Conservation (phyloP, 805 yeast genomes). For the Candida suzukii region DNA sequence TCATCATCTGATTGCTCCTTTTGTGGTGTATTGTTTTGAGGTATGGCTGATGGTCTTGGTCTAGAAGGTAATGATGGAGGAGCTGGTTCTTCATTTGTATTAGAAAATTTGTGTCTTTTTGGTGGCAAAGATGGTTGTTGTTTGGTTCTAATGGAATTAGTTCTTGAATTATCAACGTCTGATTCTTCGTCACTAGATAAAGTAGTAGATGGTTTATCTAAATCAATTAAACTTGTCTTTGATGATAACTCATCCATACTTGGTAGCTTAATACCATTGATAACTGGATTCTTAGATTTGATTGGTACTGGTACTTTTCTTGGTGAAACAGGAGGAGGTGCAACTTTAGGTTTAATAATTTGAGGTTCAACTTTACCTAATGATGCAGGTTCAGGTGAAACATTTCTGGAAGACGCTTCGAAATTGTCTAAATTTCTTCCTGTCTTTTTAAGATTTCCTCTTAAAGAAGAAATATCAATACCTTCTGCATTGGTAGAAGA, state of each 20-base stretch:
- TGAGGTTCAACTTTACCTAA: neutral
- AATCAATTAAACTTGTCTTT: neutral
- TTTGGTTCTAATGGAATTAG: neutral
- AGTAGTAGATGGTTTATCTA: neutral
- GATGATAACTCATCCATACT: conserved; percentile 1
- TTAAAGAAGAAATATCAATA: conserved; percentile 8
- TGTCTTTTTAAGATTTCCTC: conserved; percentile 10
- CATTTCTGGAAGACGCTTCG: conserved; percentile 1
- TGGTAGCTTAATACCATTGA: conserved; percentile 4
- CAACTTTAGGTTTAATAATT: conserved; percentile 1
- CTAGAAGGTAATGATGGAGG: neutral
- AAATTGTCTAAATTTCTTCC: conserved; percentile 4
- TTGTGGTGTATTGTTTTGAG: neutral
- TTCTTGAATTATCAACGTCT: neutral
- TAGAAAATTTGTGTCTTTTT: neutral
- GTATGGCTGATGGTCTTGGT: neutral
- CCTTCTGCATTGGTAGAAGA: neutral
- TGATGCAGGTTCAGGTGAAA: neutral
- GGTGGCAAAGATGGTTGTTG: neutral
- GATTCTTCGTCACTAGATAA: neutral
- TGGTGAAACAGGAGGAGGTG: conserved; percentile 1
- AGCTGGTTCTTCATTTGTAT: neutral
- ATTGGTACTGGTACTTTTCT: conserved; percentile 1
- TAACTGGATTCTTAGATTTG: neutral
- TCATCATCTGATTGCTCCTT: neutral